Base-by-base conservation (phyloP, 495 filamentous ascomycete species). In the Penicillium simplicissimum region DNA sequence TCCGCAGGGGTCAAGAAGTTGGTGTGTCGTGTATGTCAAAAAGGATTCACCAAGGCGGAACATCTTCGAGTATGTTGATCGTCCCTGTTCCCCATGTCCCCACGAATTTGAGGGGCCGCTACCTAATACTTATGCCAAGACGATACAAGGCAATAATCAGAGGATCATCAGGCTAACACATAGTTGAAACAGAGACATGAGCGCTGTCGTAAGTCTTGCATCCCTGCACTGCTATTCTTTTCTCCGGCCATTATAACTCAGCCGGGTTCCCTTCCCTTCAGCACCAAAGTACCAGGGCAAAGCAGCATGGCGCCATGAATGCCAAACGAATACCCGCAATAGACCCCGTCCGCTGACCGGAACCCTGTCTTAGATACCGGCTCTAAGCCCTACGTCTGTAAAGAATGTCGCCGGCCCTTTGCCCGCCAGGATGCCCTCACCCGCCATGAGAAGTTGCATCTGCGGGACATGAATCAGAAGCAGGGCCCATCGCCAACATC, bases 361-460 rank as follows among this genome's bases (percentile, higher is more conserved):
- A 56, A 52, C 28, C 38, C 17, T 23, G 4, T 25, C 48, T n/a
- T 65, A 81, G 79, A 81, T 67, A 80, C 79, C 36, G 79, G 79
- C 45, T 74, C 76, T 14, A 78, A 78, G 61, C 79, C 79, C 33
- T 81, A 71, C 49, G 66, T 73, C 49, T 81, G 79, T 62, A 76
- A 75, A 64, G 68, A 75, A 47, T 80, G 79, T 57, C 62, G 70
- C 21, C 69, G 79, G 25, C 73, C 78, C 0, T 82, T 82, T 66
- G 76, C 77, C 13, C 69, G 79, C 21, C 77, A 81, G 57, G 79
- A 82, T 69, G 78, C 79, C 17, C 76, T 82, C 23, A 75, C 71
- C 31, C 76, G 79, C 13, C 79, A 82, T 72, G 76, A 80, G 64
- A 81, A 76, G 60, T 65, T 82, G 49, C 79, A 82, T 57, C 58